Conservation (phyloP, 352 stramenopile species). For the Phytophthora aleatoria region DNA sequence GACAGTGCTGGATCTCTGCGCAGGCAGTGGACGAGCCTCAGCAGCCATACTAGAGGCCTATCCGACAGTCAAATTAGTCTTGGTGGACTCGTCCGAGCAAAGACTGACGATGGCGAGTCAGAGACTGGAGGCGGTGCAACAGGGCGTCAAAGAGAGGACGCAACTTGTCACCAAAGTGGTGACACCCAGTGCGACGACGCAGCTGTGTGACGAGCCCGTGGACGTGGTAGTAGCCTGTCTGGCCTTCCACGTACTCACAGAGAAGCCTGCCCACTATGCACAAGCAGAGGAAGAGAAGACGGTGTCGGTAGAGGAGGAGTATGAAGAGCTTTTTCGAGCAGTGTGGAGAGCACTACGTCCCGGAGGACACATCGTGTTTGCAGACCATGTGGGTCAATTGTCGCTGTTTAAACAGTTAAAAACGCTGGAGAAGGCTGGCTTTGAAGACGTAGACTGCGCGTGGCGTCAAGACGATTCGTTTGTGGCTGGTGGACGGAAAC, state of each 20-base stretch:
- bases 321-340: slow-evolving; percentile 63
- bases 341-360: slow-evolving; percentile 57
- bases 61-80: slow-evolving; percentile 52
- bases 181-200: slow-evolving; percentile 19
- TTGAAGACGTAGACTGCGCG: slow-evolving; percentile 76
- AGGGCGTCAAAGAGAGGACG: not conserved
- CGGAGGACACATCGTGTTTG: slow-evolving; percentile 70
- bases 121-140: slow-evolving; percentile 35
- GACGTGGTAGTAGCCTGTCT: slow-evolving; percentile 71
- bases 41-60: slow-evolving; percentile 64
- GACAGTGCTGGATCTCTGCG: slow-evolving; percentile 68
- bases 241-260: slow-evolving; percentile 70
- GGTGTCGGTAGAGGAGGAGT: slow-evolving; percentile 34
- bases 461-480: slow-evolving; percentile 83
- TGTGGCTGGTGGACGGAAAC: slow-evolving; percentile 60
- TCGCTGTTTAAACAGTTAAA: slow-evolving; percentile 68
- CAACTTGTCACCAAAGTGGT: slow-evolving; percentile 34
- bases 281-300: not conserved
- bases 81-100: slow-evolving; percentile 65
- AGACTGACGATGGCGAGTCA: slow-evolving; percentile 55
- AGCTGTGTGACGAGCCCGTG: slow-evolving; percentile 34
- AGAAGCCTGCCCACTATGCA: slow-evolving; percentile 58
- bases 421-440: slow-evolving; percentile 56
- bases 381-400: slow-evolving; percentile 76
- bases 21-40: slow-evolving; percentile 63